Evolutionary conservation across 2,329 filamentous ascomycete genomes (phyloP).

Genomic region (Biscogniauxia mediterranea): DNA sequence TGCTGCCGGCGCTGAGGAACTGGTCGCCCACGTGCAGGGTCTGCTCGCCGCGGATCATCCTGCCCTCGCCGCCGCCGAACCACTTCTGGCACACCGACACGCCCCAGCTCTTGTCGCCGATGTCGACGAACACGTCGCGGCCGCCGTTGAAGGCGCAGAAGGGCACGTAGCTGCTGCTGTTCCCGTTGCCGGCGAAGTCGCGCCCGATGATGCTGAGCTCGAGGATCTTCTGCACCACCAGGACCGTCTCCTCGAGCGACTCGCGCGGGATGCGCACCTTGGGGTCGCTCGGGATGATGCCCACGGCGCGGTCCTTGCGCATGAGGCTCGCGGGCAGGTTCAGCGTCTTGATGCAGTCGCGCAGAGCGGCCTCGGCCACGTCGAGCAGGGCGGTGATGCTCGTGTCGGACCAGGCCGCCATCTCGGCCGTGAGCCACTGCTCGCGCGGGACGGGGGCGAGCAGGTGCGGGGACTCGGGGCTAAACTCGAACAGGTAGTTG

Average conservation of each 20-base stretch:
- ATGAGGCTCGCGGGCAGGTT: conserved; percentile 76
- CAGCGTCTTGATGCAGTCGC: conserved; percentile 77
- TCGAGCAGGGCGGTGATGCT: conserved; percentile 83
- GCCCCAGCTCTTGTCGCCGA: conserved; percentile 96
- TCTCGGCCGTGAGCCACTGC: conserved; percentile 75
- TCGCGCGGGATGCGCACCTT: conserved; percentile 75
- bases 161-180: conserved; percentile 52
- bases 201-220: conserved; percentile 69
- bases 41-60: conserved; percentile 65
- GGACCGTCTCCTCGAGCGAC: conserved; percentile 89
- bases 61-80: conserved; percentile 60
- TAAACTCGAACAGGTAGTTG: conserved; percentile 89
- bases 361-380: conserved; percentile 79
- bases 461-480: conserved; percentile 60
- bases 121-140: conserved; percentile 97
- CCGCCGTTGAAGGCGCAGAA: conserved; percentile 99
- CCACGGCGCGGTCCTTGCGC: conserved; percentile 84
- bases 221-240: conserved; percentile 89
- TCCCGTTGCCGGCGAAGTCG: conserved; percentile 19
- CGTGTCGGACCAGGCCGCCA: conserved; percentile 71
- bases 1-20: conserved; percentile 90
- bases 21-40: conserved; percentile 96
- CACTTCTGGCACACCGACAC: conserved; percentile 89
- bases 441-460: conserved; percentile 65
- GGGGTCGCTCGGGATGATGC: conserved; percentile 66